Base-by-base conservation (phyloP, 148 eudicot species). In the Rhododendron mucronatum region DNA sequence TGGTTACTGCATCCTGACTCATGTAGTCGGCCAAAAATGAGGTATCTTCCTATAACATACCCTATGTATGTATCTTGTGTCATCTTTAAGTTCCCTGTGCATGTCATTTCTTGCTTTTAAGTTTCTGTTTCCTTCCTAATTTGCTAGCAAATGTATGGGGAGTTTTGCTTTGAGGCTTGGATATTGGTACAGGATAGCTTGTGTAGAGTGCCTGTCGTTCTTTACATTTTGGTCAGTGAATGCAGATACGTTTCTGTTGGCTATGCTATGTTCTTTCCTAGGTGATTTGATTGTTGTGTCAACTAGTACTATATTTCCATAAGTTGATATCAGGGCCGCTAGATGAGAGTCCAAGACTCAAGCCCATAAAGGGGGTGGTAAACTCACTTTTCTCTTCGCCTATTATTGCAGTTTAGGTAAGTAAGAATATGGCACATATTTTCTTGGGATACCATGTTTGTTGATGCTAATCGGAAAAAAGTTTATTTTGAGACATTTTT, bases 1-100 rank as follows among this genome's bases (percentile, higher is more conserved):
- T 95, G 99, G 99, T 90, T 95, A 87, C 89, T 95, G 89, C 99
- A 97, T 89, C 99, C 99, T 26, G 98, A 95, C 81, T 95, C 98
- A 69, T 86, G 90, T 86, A 88, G 94, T 86, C 91, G 99, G 86
- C 99, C 99, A 78, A 94, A 93, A 86, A 92, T 92, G 91, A 88
- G 95, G 99, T 94, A 90, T 87, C 47, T 65, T 69, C 74, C 69
- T 37, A 83, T 7, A 13, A 9, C 78, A 81, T 85, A 20, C 79
- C 13, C 9, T 79, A 33, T 67, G 14, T 55, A 18, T 82, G 20
- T 67, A 18, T 84, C 78, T 76, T 35, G 14, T 81, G 41, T 61
- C 35, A 7, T 51, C 37, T 51, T 16, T 81, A 14, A 30, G 14
- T 55, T 30, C 83, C 23, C n/a, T 2, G 21, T 80, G 51, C 51